phyloP scores from a whole-genome alignment of 768 basidiomycete genomes.

The Amanita rimosa region DNA sequence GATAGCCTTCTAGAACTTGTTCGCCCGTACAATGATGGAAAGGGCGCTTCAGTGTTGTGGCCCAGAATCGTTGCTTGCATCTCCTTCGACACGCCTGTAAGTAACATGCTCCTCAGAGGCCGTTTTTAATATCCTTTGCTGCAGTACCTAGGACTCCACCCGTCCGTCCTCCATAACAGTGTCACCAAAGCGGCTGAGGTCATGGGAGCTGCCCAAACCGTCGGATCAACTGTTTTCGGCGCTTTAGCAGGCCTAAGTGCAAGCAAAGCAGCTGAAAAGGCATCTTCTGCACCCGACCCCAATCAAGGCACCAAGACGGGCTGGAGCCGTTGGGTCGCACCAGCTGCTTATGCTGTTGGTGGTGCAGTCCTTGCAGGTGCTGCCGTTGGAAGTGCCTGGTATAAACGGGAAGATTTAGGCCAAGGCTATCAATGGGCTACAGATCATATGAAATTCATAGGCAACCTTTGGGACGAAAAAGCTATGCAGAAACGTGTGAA shows the following conservation, averaged over 20 bases:
- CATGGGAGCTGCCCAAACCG: conserved; percentile 49
- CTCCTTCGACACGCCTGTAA: conserved; percentile 86
- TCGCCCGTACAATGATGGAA: conserved; percentile 49
- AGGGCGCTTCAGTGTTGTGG: conserved; percentile 62
- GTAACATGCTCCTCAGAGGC: conserved; percentile 12
- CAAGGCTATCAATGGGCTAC: conserved; percentile 63
- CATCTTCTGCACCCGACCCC: conserved; percentile 14
- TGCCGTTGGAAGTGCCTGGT: conserved; percentile 77
- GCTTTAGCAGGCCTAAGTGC: conserved; percentile 41
- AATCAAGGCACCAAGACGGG: conserved; percentile 16
- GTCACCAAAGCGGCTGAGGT: conserved; percentile 68
- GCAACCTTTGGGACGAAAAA: conserved; percentile 74
- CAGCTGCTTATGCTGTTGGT: conserved; percentile 60
- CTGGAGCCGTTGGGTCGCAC: conserved; percentile 55
- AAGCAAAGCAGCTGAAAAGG: conserved; percentile 23
- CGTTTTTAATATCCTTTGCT: background rate
- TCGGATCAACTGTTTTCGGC: conserved; percentile 52
- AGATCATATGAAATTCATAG: conserved; percentile 87
- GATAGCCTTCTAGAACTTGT: conserved; percentile 72
- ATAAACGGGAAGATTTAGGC: conserved; percentile 65
- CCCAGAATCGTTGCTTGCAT: conserved; percentile 78
- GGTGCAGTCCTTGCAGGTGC: conserved; percentile 72
- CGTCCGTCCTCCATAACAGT: conserved; percentile 74
- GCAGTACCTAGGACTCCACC: conserved; percentile 84
- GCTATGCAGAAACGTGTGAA: conserved; percentile 51